phyloP scores from a whole-genome alignment of 176 grass and related monocot species.

The Juncus effusus region DNA sequence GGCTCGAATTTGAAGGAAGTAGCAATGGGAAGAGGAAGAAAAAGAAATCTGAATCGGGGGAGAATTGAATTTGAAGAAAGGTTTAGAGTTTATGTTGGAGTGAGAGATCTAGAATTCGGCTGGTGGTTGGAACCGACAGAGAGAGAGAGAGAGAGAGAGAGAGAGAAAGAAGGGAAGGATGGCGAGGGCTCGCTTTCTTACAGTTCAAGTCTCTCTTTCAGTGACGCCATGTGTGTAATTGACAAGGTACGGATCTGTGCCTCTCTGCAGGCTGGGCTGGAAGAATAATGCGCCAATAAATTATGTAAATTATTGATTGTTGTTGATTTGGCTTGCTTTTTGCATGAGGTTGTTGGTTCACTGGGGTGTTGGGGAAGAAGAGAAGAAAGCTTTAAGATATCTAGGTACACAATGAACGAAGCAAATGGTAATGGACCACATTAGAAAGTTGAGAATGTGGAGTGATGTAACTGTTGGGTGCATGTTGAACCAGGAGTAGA shows the following conservation, averaged over 20 bases:
- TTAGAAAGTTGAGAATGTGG: too few species aligned
- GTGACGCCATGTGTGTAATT: conserved; percentile 40
- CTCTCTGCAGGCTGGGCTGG: too few species aligned
- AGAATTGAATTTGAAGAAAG: not conserved
- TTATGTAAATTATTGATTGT: too few species aligned
- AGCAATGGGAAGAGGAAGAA: conserved; percentile 9
- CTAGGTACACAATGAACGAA: too few species aligned
- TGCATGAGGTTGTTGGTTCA: too few species aligned
- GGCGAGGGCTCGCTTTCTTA: conserved; percentile 46
- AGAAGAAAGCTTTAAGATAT: too few species aligned
- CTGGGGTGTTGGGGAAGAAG: too few species aligned
- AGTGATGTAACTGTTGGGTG: too few species aligned
- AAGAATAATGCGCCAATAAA: too few species aligned
- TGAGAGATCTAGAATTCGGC: conserved; percentile 41
- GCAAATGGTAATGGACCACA: too few species aligned
- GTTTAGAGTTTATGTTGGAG: conserved; percentile 5
- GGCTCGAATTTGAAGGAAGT: not conserved
- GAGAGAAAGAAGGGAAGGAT: conserved; percentile 5
- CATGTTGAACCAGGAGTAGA: too few species aligned
- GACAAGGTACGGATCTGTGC: conserved; percentile 1
- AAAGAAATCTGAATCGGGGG: not conserved
- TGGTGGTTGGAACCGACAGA: conserved; percentile 38
- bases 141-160: conserved; percentile 27
- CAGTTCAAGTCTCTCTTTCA: conserved; percentile 46
- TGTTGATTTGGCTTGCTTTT: too few species aligned